Evolutionary conservation across 1,139 yeast species (phyloP), one percentile per base, ranked within the genome.

Genomic region (Hansenula sp.): DNA sequence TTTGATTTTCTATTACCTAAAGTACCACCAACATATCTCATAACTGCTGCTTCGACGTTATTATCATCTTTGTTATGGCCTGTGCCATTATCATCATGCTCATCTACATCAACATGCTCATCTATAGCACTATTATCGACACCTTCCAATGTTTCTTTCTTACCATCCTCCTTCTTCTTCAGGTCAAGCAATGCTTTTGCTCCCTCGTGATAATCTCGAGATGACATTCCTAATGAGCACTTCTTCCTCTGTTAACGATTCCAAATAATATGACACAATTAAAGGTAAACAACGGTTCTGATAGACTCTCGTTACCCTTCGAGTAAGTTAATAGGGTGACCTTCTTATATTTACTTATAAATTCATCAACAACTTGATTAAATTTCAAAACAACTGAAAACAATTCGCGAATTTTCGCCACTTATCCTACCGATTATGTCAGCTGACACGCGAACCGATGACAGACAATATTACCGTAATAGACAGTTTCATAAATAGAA

Each of bases 41-140:
- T 72, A 31, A 84, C 88, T 0, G 89, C 91, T n/a, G 85, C 90
- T 54, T 79, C 85, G 7, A 79, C 85, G 4, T 81, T 53, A 33
- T 54, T 53, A 15, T 47, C 53, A 15, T 44, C 49, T 16, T 55
- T 47, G 28, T 51, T 49, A 15, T 46, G 43, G 17, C 47, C 45
- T n/a, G 42, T 11, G 15, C 27, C 33, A 13, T 40, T 33, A 16
- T 41, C 31, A 5, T 33, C 31, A 5, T 33, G 39, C 8, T 31
- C 27, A 5, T 12, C 29, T 15, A 31, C 33, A 7, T 31, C 24
- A 12, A 36, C 12, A 13, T 15, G 18, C 11, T 44, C 41, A 3
- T 33, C 47, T 8, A 21, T 31, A 10, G n/a, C 24, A 21, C 9
- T 15, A 18, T 15, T 15, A 19, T 34, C 30, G 7, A 21, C 27